Evolutionary conservation across 163 green algal species (phyloP).

Genomic region (Chloromonas sp.): DNA sequence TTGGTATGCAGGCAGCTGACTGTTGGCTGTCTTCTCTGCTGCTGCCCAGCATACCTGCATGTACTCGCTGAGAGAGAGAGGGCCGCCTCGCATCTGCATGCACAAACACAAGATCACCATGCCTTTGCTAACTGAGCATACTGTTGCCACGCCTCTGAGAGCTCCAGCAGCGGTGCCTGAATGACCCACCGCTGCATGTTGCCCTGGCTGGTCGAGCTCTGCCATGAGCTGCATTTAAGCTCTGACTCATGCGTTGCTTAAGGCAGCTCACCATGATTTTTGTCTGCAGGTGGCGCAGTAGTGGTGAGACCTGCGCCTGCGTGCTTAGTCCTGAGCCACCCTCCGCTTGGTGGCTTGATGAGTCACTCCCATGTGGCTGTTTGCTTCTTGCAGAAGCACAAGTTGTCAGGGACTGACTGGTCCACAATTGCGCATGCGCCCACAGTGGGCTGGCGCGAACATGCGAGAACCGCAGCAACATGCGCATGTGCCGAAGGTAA

Average conservation of each 20-base stretch:
- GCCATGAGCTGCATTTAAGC: neutral
- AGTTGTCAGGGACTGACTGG: neutral
- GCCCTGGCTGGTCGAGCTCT: neutral
- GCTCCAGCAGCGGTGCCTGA: no score
- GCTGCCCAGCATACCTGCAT: conserved; percentile 54
- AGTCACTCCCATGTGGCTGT: neutral
- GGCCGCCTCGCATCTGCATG: conserved; percentile 76
- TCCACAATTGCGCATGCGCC: no score
- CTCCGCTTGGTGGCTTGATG: no score
- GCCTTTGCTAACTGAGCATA: no score
- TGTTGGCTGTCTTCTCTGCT: no score
- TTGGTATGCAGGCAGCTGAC: no score
- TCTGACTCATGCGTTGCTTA: no score
- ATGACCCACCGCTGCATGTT: neutral
- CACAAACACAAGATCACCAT: neutral
- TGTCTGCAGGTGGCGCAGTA: neutral
- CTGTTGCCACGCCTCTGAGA: no score
- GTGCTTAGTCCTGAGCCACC: no score
- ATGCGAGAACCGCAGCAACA: no score
- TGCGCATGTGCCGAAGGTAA: no score
- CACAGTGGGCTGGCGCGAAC: no score
- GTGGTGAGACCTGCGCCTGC: neutral
- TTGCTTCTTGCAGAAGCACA: neutral
- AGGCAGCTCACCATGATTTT: neutral
- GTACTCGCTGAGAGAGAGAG: conserved; percentile 88